A percentile compares a stretch with the other conserved stretches of the same genome.
These are phyloP conservation scores for Heterobasidion parviporum DNA, from an alignment of 1,284 basidiomycete genomes.

Conservation along the genomic window DNA sequence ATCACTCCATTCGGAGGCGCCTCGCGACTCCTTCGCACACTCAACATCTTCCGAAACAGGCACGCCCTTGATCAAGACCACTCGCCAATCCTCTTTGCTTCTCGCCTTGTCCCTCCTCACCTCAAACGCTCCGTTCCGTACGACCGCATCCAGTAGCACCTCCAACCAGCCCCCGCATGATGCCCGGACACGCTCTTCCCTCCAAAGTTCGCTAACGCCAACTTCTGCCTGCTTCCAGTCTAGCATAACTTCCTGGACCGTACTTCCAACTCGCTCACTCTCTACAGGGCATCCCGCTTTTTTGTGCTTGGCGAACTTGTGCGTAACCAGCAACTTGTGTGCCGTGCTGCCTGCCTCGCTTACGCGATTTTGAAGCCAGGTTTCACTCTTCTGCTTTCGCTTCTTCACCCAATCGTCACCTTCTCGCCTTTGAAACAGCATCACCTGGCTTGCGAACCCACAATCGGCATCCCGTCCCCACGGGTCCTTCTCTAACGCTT, in stretches of 20 bases:
- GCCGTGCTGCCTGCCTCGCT: slow-evolving; percentile 18
- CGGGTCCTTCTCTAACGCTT: slow-evolving; percentile 47
- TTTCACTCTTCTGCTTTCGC: slow-evolving; percentile 29
- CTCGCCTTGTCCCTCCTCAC: not conserved
- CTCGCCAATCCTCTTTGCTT: not conserved
- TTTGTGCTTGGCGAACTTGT: slow-evolving; percentile 45
- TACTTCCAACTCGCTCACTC: slow-evolving; percentile 39
- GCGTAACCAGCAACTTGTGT: slow-evolving; percentile 45
- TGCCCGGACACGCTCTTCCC: slow-evolving; percentile 42
- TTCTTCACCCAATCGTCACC: slow-evolving; percentile 17
- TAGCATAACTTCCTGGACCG: slow-evolving; percentile 46
- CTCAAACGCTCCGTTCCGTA: not conserved
- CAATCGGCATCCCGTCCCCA: slow-evolving; percentile 60
- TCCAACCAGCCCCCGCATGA: slow-evolving; percentile 70
- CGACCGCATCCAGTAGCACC: slow-evolving; percentile 39
- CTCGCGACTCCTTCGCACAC: not conserved
- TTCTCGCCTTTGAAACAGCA: slow-evolving; percentile 52
- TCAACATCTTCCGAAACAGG: slow-evolving; percentile 1
- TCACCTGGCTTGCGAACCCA: slow-evolving; percentile 69
- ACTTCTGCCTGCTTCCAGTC: slow-evolving; percentile 41
- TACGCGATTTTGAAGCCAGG: slow-evolving; percentile 13
- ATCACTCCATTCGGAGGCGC: not conserved
- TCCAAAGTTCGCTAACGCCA: slow-evolving; percentile 65
- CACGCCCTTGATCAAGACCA: not conserved
- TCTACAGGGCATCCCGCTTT: slow-evolving; percentile 32